Evolutionary conservation across 2,329 filamentous ascomycete species (phyloP).

Genomic region (Xylaria arbuscula): DNA sequence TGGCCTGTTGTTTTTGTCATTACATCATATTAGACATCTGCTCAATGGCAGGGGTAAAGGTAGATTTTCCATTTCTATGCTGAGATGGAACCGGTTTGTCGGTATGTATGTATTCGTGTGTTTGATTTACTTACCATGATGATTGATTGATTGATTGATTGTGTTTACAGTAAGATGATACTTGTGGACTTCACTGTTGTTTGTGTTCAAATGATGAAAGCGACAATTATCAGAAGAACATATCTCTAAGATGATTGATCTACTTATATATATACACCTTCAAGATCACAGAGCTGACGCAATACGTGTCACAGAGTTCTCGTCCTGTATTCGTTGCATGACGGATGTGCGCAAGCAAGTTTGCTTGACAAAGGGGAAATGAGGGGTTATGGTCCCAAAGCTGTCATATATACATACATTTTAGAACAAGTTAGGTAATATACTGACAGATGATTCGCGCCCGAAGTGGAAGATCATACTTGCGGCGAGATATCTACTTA

Average conservation of each 20-base stretch:
- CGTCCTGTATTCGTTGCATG: not conserved
- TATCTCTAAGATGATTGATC: too few relatives aligned
- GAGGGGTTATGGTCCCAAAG: not conserved
- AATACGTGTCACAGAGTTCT: conserved; percentile 26
- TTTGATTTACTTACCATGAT: conserved; percentile 22
- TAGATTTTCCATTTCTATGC: not conserved
- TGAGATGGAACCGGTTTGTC: too few relatives aligned
- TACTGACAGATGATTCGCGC: too few relatives aligned
- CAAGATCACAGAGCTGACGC: conserved; percentile 10
- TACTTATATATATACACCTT: not conserved
- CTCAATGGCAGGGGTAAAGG: not conserved
- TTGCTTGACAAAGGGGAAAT: conserved; percentile 1
- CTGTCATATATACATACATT: too few relatives aligned
- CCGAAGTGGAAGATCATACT: too few relatives aligned
- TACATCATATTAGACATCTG: not conserved
- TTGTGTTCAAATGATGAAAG: too few relatives aligned
- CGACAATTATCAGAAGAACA: too few relatives aligned
- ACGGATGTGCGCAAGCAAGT: not conserved
- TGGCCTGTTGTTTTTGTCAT: conserved; percentile 54
- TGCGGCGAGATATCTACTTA: too few relatives aligned
- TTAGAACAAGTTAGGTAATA: too few relatives aligned
- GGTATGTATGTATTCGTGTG: not conserved
- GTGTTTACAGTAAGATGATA: too few relatives aligned
- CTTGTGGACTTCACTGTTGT: too few relatives aligned
- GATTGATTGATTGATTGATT: not conserved